These are phyloP conservation scores for Botryotinia calthae DNA, from an alignment of 2,329 filamentous ascomycete genomes.

Conservation along the genomic window DNA sequence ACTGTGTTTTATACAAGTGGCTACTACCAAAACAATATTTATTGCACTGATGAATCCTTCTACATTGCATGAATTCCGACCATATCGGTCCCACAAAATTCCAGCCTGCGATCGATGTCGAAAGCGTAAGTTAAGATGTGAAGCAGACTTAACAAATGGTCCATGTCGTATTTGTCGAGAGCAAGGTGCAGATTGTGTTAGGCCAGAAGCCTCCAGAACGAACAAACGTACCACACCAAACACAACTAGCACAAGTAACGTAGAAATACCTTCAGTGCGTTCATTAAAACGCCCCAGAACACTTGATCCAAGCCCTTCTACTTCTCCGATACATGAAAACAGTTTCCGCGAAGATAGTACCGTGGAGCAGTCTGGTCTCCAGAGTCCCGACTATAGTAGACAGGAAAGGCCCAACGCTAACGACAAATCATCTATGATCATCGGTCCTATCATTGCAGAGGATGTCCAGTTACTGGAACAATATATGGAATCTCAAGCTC, in stretches of 20 bases:
- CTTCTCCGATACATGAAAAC: not conserved
- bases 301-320: not conserved
- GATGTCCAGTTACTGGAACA: conserved; percentile 61
- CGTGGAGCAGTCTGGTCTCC: not conserved
- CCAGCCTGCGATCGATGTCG: conserved; percentile 10
- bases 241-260: not conserved
- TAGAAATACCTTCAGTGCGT: not conserved
- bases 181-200: not conserved
- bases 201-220: not conserved
- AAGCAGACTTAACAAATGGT: not conserved
- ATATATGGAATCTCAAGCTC: conserved; percentile 48
- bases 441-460: conserved; percentile 57
- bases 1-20: not conserved
- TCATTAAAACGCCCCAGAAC: not conserved
- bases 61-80: not conserved
- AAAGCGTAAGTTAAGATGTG: conserved; percentile 8
- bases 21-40: not conserved
- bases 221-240: not conserved
- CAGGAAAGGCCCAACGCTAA: not conserved
- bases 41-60: not conserved
- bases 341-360: not conserved
- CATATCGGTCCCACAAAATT: not conserved
- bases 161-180: not conserved
- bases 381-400: conserved; percentile 1
- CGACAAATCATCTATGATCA: conserved; percentile 41